These are phyloP conservation scores for Straminergon stramineum DNA, from an alignment of 225 moss, liverwort and hornwort species.

Conservation along the genomic window DNA sequence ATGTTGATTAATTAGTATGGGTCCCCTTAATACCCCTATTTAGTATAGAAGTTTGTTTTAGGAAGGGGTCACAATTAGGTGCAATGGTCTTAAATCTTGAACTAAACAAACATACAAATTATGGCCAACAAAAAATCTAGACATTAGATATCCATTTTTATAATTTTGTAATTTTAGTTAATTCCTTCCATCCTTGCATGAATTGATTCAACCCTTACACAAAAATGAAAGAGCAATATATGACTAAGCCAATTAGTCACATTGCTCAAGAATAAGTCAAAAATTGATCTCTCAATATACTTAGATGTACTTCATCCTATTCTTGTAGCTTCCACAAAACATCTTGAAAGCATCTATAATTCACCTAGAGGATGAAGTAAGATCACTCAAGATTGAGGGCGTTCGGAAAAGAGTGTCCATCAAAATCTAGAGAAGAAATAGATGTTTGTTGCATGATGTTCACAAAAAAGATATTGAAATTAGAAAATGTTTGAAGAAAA, in stretches of 20 bases:
- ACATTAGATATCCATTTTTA: neutral
- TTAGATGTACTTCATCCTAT: neutral
- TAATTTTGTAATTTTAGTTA: too few relatives aligned
- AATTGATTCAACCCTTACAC: too few relatives aligned
- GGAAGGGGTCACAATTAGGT: neutral
- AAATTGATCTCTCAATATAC: neutral
- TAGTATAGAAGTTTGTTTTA: accelerated
- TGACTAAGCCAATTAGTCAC: neutral
- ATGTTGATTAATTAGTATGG: too few relatives aligned
- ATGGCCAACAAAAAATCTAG: accelerated
- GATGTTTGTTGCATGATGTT: neutral
- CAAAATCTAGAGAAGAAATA: neutral
- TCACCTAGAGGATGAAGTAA: accelerated
- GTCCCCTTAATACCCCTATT: too few relatives aligned
- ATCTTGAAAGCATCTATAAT: neutral
- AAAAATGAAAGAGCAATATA: neutral
- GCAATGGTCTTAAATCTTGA: accelerated
- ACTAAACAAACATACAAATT: neutral
- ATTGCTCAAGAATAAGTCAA: neutral
- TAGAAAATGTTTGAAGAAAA: neutral
- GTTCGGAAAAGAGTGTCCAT: accelerated
- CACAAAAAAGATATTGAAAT: neutral
- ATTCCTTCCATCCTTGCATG: neutral
- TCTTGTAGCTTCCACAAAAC: accelerated
- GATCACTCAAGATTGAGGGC: accelerated